phyloP scores from a whole-genome alignment of 1,284 basidiomycete genomes.

The Sporisorium reilianum region DNA sequence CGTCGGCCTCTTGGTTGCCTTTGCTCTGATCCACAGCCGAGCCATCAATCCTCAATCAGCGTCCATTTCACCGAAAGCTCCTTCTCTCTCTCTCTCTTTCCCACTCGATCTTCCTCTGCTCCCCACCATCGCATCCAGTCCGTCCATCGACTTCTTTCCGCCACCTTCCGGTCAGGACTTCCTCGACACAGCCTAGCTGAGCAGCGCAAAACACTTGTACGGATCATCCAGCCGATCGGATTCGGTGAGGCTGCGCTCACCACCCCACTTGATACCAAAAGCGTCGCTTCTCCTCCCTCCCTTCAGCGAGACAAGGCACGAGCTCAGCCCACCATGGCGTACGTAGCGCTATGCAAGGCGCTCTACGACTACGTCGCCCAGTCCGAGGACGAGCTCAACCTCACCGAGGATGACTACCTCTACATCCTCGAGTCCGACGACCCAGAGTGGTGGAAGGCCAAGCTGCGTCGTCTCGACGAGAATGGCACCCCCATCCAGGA shows the following conservation, averaged over 20 bases:
- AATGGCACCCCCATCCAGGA: constrained; percentile 45
- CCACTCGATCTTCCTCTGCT: not conserved
- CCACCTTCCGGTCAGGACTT: no score
- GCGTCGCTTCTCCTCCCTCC: not conserved
- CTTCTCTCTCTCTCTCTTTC: not conserved
- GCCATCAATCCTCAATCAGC: not conserved
- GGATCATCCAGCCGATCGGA: not conserved
- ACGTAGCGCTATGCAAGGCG: constrained; percentile 64
- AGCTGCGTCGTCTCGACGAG: constrained; percentile 49
- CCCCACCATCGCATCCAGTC: not conserved
- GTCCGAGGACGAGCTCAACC: constrained; percentile 66
- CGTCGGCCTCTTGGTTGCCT: not conserved
- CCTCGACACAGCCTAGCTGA: not conserved
- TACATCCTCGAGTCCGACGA: constrained; percentile 68
- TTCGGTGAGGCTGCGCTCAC: not conserved
- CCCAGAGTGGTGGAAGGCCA: constrained; percentile 68
- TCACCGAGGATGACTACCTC: constrained; percentile 65
- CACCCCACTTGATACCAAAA: not conserved
- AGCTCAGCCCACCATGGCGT: constrained; percentile 55
- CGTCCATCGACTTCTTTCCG: not conserved
- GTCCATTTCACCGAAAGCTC: not conserved
- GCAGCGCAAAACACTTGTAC: not conserved
- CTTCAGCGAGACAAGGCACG: not conserved
- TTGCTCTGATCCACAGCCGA: constrained; percentile 7
- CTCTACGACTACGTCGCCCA: constrained; percentile 68